Evolutionary conservation across 2,329 filamentous ascomycete genomes (phyloP).

Genomic region (Fusarium camptoceras): DNA sequence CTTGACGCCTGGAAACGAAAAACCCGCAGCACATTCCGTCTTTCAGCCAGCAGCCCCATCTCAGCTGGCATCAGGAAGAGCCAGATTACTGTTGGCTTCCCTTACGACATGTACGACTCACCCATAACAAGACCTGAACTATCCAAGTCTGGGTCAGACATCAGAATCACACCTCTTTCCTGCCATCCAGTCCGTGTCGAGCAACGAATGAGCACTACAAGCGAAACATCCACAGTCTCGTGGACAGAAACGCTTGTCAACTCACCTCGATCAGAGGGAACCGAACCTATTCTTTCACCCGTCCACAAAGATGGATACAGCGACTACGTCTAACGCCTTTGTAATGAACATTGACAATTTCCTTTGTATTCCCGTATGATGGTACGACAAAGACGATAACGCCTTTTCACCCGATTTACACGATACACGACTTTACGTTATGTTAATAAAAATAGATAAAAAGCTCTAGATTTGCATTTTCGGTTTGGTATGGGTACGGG

Average conservation of each 20-base stretch:
- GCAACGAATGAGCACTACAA: constrained; percentile 21
- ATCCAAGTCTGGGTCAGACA: background rate
- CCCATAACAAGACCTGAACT: background rate
- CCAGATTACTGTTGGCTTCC: constrained; percentile 39
- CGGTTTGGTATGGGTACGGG: background rate
- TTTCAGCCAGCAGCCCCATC: constrained; percentile 15
- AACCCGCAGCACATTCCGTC: constrained; percentile 32
- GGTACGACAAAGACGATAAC: constrained; percentile 17
- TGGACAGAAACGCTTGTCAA: constrained; percentile 25
- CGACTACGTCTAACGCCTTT: constrained; percentile 12
- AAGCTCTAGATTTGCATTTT: constrained; percentile 12
- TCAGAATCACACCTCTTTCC: background rate
- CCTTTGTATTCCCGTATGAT: constrained; percentile 13
- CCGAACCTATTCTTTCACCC: constrained; percentile 21
- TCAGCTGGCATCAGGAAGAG: constrained; percentile 38
- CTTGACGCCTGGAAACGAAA: constrained; percentile 40
- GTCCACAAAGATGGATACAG: constrained; percentile 31
- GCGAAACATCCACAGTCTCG: constrained; percentile 32
- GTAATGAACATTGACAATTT: constrained; percentile 5
- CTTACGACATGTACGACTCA: constrained; percentile 25
- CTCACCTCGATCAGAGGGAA: constrained; percentile 9
- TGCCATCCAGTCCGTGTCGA: background rate
- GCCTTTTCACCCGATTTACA: constrained; percentile 4
- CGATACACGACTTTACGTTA: constrained; percentile 17
- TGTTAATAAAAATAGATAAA: constrained; percentile 26